These are phyloP conservation scores for Wickerhamiella lipophila DNA, from an alignment of 805 yeast species.

Conservation along the genomic window DNA sequence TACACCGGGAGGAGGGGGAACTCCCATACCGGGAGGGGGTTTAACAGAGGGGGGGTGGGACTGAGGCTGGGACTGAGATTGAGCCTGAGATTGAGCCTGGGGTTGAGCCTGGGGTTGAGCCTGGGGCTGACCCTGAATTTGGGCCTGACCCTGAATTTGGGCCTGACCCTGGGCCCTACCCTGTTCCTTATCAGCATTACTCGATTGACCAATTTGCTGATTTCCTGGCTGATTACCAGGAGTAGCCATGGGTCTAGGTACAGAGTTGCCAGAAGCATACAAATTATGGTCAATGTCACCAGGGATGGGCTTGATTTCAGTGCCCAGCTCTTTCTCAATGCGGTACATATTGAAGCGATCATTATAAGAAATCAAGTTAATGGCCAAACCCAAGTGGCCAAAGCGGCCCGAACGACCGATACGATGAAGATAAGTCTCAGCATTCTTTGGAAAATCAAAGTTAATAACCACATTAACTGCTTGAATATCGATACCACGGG, in stretches of 20 bases:
- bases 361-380: conserved; percentile 91
- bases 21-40: conserved; percentile 7
- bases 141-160: too few species aligned
- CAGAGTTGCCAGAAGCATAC: conserved; percentile 57
- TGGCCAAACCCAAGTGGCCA: conserved; percentile 96
- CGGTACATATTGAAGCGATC: conserved; percentile 87
- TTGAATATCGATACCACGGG: conserved; percentile 98
- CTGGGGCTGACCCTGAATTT: conserved; percentile 45
- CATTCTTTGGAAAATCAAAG: conserved; percentile 96
- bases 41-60: neutral
- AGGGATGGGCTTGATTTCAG: conserved; percentile 95
- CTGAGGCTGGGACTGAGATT: neutral
- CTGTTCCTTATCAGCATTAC: too few species aligned
- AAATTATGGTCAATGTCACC: conserved; percentile 77
- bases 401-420: conserved; percentile 98
- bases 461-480: conserved; percentile 97
- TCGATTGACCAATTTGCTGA: neutral
- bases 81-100: neutral
- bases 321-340: conserved; percentile 94
- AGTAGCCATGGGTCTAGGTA: conserved; percentile 76
- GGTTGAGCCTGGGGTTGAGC: neutral
- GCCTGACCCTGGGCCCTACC: too few species aligned
- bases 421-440: conserved; percentile 95
- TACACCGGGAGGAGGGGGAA: conserved; percentile 1
- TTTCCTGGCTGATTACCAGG: neutral